Percentiles rank a stretch among this genome's conserved stretches.
Evolutionary conservation across 2,329 filamentous ascomycete species (phyloP).

Genomic region (Boeremia exigua): DNA sequence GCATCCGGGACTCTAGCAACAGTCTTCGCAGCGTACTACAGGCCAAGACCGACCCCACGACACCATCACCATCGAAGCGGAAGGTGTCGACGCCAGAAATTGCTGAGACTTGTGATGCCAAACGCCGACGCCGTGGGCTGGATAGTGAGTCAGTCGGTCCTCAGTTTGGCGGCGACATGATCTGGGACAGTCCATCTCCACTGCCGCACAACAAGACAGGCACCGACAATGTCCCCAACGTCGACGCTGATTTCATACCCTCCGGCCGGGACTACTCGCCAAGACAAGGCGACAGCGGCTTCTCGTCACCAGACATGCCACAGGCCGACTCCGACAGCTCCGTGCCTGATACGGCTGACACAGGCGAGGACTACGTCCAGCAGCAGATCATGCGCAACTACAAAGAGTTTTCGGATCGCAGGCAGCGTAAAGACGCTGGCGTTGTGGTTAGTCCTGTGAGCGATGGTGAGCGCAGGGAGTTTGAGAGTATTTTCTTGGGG

Average conservation of each 20-base stretch:
- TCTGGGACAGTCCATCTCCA: not conserved
- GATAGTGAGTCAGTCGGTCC: not conserved
- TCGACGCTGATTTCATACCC: too few relatives aligned
- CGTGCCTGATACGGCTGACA: not conserved
- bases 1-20: too few relatives aligned
- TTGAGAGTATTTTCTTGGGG: conserved; percentile 28
- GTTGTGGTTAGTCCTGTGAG: conserved; percentile 8
- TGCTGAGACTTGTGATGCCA: not conserved
- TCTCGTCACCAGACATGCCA: not conserved
- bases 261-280: too few relatives aligned
- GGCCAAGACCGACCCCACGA: too few relatives aligned
- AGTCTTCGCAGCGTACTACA: too few relatives aligned
- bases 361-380: not conserved
- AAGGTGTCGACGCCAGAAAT: conserved; percentile 5
- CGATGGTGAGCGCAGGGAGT: conserved; percentile 21
- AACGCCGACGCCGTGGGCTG: not conserved
- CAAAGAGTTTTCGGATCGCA: conserved; percentile 16
- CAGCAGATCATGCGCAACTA: conserved; percentile 25
- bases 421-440: not conserved
- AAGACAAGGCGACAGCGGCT: not conserved
- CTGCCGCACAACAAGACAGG: not conserved
- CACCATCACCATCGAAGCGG: conserved; percentile 14
- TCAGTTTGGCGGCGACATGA: not conserved
- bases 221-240: too few relatives aligned
- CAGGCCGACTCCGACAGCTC: not conserved